These are phyloP conservation scores for Fonsecaea pugnacius DNA, from an alignment of 2,329 filamentous ascomycete genomes.

Conservation along the genomic window DNA sequence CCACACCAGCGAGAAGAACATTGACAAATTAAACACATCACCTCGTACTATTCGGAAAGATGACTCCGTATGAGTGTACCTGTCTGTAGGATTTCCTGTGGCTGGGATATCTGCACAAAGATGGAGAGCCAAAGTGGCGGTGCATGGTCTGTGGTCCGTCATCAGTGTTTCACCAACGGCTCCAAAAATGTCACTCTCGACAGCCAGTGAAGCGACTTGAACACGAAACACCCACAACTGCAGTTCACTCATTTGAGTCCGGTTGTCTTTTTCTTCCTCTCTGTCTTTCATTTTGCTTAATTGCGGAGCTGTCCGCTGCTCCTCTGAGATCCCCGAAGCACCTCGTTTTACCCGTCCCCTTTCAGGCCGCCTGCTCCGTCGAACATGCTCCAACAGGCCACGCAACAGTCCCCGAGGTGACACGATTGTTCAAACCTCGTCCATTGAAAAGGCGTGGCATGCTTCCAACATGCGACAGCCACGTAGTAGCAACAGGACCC, in stretches of 20 bases:
- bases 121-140: neutral
- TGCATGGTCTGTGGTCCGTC: neutral
- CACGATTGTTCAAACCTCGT: conserved; percentile 15
- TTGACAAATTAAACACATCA: neutral
- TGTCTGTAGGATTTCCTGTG: neutral
- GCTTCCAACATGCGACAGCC: conserved; percentile 36
- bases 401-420: conserved; percentile 48
- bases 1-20: neutral
- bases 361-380: conserved; percentile 62
- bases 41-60: neutral
- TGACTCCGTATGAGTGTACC: neutral
- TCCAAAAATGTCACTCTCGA: neutral
- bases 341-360: neutral
- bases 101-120: neutral
- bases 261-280: neutral
- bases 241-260: neutral
- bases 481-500: conserved; percentile 31
- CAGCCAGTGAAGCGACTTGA: neutral
- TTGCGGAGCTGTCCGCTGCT: neutral
- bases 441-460: conserved; percentile 21
- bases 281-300: neutral
- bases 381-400: conserved; percentile 55
- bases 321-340: neutral
- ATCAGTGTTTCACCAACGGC: neutral
- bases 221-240: neutral